Evolutionary conservation across 768 basidiomycete genomes (phyloP), one percentile per base, ranked within the genome.

Genomic region (Serpula lacrymans): DNA sequence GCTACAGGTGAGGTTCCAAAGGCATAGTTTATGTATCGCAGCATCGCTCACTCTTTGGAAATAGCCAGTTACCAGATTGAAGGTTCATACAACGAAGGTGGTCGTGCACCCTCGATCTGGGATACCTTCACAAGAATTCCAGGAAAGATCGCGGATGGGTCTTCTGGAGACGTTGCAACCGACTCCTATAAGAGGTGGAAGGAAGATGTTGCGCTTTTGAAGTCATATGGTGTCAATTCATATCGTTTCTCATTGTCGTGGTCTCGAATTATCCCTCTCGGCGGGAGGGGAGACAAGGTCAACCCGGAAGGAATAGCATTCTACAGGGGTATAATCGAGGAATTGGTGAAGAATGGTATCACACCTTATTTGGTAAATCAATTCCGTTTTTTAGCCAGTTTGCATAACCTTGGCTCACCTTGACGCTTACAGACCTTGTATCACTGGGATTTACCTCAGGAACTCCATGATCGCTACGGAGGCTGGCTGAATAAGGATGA

Each of bases 401-500:
- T 4, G 20, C n/a, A 21, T 34, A 17, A 8, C 9, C 17, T 27
- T 20, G 28, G 30, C 17, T 16, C 28, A 32, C 43, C 43, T 36
- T 6, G n/a, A 2, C 16, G 20, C 11, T 26, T 11, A 5, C 42
- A 74, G 68, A 73, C 71, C 10, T 45, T 73, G 22, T 72, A 70
- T 51, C 71, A 71, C 52, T 79, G 76, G 76, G 77, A 79, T 44
- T 60, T 77, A 6, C 77, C 77, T 5, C 68, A 70, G 46, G 71
- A 58, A 2, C 63, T 79, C 6, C 65, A 74, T 35, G 66, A 72
- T 14, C 58, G 69, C 26, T 73, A 73, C 45, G 68, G 67, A 13
- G 75, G 75, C 18, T 78, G 72, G 72, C 59, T 73, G 9, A 68
- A 69, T 55, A 67, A 68, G 43, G 67, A 67, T 13, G 67, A 72